These are phyloP conservation scores for Arthroderma sp. DNA, from an alignment of 2,329 filamentous ascomycete species.

Conservation along the genomic window DNA sequence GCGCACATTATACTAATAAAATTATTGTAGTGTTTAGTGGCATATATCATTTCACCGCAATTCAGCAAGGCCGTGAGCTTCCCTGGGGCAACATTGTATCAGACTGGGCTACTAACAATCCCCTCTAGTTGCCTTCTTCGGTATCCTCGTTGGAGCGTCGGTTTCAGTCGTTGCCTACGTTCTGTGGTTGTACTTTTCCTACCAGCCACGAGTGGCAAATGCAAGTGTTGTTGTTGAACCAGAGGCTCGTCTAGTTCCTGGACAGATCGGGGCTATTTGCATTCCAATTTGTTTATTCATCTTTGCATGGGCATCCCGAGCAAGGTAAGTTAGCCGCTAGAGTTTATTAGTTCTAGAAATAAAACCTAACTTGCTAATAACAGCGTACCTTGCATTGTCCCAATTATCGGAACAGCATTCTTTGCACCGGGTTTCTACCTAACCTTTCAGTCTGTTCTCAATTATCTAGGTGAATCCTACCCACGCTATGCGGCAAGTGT, in stretches of 20 bases:
- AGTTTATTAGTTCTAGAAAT: constrained; percentile 15
- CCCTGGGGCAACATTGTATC: not conserved
- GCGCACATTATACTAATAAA: not conserved
- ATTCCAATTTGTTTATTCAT: constrained; percentile 11
- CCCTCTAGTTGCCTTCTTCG: constrained; percentile 3
- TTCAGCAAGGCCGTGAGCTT: constrained; percentile 7
- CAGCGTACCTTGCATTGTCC: constrained; percentile 31
- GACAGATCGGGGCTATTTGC: constrained; percentile 9
- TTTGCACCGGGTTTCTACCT: constrained; percentile 25
- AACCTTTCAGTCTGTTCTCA: constrained; percentile 11
- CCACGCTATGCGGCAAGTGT: constrained; percentile 26
- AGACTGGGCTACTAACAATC: constrained; percentile 5
- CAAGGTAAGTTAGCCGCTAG: constrained; percentile 1
- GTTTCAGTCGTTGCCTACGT: constrained; percentile 6
- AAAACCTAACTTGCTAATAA: constrained; percentile 10
- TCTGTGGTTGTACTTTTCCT: constrained; percentile 9
- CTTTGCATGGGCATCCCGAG: constrained; percentile 11
- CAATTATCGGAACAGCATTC: constrained; percentile 36
- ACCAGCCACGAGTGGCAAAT: constrained; percentile 5
- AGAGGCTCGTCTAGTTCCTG: constrained; percentile 10
- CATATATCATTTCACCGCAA: constrained; percentile 7
- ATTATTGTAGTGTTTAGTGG: constrained; percentile 7
- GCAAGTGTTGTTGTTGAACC: constrained; percentile 4
- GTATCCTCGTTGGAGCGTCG: constrained; percentile 5
- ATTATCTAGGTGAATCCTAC: constrained; percentile 20